phyloP scores from a whole-genome alignment of 1,139 yeast genomes.

The Sugiyamaella grinbergsii region DNA sequence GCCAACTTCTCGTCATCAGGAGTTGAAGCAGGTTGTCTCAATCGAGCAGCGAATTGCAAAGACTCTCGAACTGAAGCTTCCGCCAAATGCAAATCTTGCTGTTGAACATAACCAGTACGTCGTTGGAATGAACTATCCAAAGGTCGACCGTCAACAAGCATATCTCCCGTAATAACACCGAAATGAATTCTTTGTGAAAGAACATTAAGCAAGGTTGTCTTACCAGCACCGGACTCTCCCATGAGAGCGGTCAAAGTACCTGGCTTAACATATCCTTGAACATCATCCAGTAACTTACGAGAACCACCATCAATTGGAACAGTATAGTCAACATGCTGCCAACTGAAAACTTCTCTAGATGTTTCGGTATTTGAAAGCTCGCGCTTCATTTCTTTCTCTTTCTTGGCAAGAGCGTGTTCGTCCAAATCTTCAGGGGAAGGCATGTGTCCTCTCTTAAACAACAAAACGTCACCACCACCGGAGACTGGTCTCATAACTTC shows the following conservation, averaged over 20 bases:
- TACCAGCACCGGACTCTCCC: constrained; percentile 76
- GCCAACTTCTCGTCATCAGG: constrained; percentile 54
- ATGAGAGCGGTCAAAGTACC: constrained; percentile 64
- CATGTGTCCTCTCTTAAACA: constrained; percentile 58
- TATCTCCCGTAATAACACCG: constrained; percentile 65
- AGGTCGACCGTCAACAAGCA: constrained; percentile 60
- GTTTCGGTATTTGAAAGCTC: constrained; percentile 33
- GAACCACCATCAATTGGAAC: constrained; percentile 55
- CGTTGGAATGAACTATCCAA: constrained; percentile 58
- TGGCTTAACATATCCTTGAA: constrained; percentile 67
- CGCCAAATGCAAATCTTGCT: constrained; percentile 63
- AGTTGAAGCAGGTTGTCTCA: constrained; percentile 56
- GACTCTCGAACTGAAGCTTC: constrained; percentile 64
- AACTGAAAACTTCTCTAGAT: constrained; percentile 50
- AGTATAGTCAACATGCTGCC: constrained; percentile 56
- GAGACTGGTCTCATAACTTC: constrained; percentile 55
- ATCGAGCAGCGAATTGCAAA: constrained; percentile 59
- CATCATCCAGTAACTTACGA: constrained; percentile 53
- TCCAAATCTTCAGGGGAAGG: constrained; percentile 40
- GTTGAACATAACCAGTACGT: constrained; percentile 67
- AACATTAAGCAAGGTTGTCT: constrained; percentile 61
- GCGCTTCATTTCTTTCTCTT: constrained; percentile 37
- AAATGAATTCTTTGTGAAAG: constrained; percentile 60
- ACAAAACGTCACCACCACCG: constrained; percentile 60
- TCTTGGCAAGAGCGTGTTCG: constrained; percentile 27